Base-by-base conservation (phyloP, 768 basidiomycete species). In the Russula griseocarnosa region DNA sequence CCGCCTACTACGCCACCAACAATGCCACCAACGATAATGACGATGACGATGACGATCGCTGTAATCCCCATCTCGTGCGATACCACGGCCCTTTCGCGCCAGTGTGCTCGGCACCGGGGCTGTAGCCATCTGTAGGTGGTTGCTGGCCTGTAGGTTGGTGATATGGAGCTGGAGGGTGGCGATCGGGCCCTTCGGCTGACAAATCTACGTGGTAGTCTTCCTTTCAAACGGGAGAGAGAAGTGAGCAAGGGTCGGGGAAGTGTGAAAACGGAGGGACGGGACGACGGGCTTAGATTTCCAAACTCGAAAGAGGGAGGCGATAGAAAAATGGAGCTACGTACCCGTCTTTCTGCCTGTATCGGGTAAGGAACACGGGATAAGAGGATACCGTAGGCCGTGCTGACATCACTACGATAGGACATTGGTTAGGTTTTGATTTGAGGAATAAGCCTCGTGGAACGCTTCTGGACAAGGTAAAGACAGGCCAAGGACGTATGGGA, bases 1-100 rank as follows among this genome's bases (percentile, higher is more conserved):
- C 79, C 85, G 24, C 83, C 86, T 1, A 85, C 85, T 0, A 79
- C 84, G 24, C 84, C 86, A 0, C 84, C 86, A 11, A 86, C 78
- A 3, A 81, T 75, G 1, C 79, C 84, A 1, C 74, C 84, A 50
- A 86, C 58, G 56, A 83, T 65, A 32, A 83, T 68, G 47, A 85
- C 32, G 3, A 68, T 71, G 18, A 74, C 67, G 57, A 83, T 47
- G 60, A 72, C 63, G 20, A 82, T 69, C 58, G 72, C 68, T 44
- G 82, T 70, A 9, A 78, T 73, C 9, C 82, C 20, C 76, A 79
- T 34, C 69, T 78, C 26, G 74, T 81, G 56, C 79, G 77, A 76
- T 81, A 86, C 72, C 83, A 86, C 5, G 82, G 77, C 20, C 55
- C 36, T 22, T 58, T 50, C 3, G 26, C 4, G 10, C 46, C 44